Conservation (phyloP, 1,139 yeast species). For the Taphrina pruni region DNA sequence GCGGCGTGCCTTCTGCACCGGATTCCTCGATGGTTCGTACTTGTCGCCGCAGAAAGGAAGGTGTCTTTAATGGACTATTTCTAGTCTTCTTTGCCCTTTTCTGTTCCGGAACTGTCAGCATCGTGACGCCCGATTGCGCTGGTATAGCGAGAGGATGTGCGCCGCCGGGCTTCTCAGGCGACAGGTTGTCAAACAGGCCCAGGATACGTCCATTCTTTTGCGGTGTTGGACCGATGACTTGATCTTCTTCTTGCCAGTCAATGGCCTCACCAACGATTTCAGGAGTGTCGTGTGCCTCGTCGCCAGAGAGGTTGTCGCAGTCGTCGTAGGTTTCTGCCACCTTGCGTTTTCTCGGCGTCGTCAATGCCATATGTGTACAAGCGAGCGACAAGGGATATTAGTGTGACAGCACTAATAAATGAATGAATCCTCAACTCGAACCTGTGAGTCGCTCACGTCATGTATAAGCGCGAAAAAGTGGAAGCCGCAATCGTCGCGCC, state of each 20-base stretch:
- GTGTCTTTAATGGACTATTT: constrained; percentile 35
- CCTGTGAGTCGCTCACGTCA: no score
- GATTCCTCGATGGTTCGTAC: constrained; percentile 18
- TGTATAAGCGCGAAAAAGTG: no score
- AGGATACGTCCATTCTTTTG: constrained; percentile 33
- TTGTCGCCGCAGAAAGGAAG: constrained; percentile 25
- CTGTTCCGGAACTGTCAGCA: not conserved
- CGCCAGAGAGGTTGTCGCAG: not conserved
- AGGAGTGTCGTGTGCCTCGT: not conserved
- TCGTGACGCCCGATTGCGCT: not conserved
- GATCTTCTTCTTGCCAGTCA: constrained; percentile 22
- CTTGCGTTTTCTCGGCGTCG: constrained; percentile 19
- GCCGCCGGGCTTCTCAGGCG: constrained; percentile 2
- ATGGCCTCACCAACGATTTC: constrained; percentile 26
- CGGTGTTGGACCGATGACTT: constrained; percentile 31
- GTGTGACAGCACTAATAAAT: no score
- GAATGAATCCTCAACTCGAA: no score
- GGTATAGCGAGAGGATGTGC: not conserved
- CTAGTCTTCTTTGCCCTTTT: not conserved
- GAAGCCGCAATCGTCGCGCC: not conserved
- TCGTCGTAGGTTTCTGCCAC: not conserved
- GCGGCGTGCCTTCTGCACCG: constrained; percentile 5
- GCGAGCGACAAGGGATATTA: not conserved
- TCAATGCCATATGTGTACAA: not conserved
- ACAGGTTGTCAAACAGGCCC: constrained; percentile 26